phyloP scores from a whole-genome alignment of 768 basidiomycete species.

The Tricholoma saponaceum region DNA sequence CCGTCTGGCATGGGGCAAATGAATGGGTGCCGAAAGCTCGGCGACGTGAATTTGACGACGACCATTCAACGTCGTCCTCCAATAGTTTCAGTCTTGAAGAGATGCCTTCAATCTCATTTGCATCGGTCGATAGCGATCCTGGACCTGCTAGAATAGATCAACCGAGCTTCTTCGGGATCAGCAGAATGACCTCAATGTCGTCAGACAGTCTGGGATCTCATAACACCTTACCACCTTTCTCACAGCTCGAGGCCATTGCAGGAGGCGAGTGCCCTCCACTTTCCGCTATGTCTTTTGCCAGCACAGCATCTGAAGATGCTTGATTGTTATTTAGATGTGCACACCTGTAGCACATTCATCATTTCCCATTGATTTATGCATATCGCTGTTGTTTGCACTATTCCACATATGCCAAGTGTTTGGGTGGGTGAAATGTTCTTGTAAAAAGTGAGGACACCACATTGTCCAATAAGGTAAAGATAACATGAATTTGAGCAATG shows the following conservation, averaged over 20 bases:
- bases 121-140: conserved; percentile 84
- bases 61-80: conserved; percentile 88
- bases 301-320: conserved; percentile 43
- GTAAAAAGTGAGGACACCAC: no score
- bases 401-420: no score
- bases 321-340: conserved; percentile 24
- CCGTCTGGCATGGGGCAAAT: conserved; percentile 50
- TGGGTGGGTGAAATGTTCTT: no score
- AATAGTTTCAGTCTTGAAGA: conserved; percentile 73
- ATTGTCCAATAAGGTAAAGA: no score
- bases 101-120: conserved; percentile 76
- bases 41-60: conserved; percentile 82
- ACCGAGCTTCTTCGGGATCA: conserved; percentile 60
- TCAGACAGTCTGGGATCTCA: conserved; percentile 36
- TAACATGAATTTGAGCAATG: no score
- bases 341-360: conserved; percentile 16
- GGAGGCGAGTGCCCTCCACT: conserved; percentile 68
- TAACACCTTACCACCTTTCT: conserved; percentile 50
- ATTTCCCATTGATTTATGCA: conserved; percentile 14
- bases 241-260: conserved; percentile 79
- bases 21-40: conserved; percentile 75
- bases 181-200: conserved; percentile 72
- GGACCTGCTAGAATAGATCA: conserved; percentile 66
- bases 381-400: conserved; percentile 18
- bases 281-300: conserved; percentile 67